Base-by-base conservation (phyloP, 345 rosid genomes). In the Syzygium aqueum region DNA sequence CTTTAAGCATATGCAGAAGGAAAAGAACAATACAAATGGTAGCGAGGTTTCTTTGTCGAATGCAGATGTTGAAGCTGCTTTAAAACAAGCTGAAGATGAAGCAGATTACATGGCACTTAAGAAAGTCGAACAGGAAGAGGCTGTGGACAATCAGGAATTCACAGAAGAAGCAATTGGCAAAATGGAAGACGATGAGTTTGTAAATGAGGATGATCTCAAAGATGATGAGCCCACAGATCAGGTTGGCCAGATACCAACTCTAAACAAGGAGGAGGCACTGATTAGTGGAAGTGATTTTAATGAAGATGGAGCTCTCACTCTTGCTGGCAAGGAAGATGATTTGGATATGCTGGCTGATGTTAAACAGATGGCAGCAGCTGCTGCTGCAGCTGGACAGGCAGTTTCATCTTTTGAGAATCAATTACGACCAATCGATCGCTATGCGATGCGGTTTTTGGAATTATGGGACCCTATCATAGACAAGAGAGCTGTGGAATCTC, bases 81-180 rank as follows among this genome's bases (percentile, higher is more conserved):
- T 98, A 85, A 96, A 98, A 90, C 90, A 92, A 89, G 99, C 95
- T 10, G 99, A 98, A 94, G 99, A 98, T 93, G 99, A 98, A 90
- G 99, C 99, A 90, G 99, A 98, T 93, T 98, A 96, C 92, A 96
- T 98, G 99, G 99, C 99, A 88, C 90, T 98, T 89, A 98, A 98
- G 93, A 96, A 91, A 93, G 99, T 95, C 43, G 99, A 96, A 90
- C 94, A 93, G 94, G 99, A 98, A 92, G 99, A 98, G 93, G 99
- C 98, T 89, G 99, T 98, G 85, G 98, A 94, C 82, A 98, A 96
- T 92, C 99, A 98, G 91, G 99, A 98, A 90, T 98, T 98, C 90
- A 94, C 99, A 7, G 99, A 98, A 91, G 99, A 97, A 91, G 96
- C 97, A 53, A 91, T 92, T 87, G 97, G 94, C 91, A 96, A 93